Base-by-base conservation (phyloP, 2,329 filamentous ascomycete species). In the Diaporthe sp. region DNA sequence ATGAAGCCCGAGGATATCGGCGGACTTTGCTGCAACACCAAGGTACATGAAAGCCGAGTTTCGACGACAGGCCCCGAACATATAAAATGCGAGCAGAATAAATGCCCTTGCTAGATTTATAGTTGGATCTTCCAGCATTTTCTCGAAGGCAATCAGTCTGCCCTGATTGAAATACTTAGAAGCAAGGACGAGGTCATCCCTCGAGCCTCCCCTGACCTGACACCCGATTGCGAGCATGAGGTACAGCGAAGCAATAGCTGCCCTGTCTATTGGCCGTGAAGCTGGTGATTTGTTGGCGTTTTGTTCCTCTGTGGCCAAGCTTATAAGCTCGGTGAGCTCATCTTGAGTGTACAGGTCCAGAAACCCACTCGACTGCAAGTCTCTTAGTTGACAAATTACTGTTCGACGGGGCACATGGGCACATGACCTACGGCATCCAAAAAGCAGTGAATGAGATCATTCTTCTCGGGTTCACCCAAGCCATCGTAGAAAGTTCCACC, bases 31-130 rank as follows among this genome's bases (percentile, higher is more conserved):
- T 1, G 91, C 90, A 12, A 92, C 87, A 0, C 90, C 90, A 3
- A 92, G 80, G 73, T 92, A 92, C 88, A 92, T 91, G 72, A 91
- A 92, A 0, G 90, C 90, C 0, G 90, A 86, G 74, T 92, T 92
- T 12, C 90, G 84, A 44, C 89, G 88, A 71, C 90, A 92, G 5
- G 88, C 88, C 0, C 88, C 89, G 4, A 91, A 84, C 86, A 91
- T 89, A 77, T 90, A 92, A 77, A 91, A 90, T 0, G 89, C 86
- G 87, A 92, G 89, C 22, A 91, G 82, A 0, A 90, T 80, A 76
- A 90, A 92, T 0, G 84, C 82, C 22, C 88, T 83, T 6, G 90
- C 86, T 79, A 90, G 83, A 65, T 89, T 85, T 15, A 90, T 81
- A 51, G 87, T 90, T 0, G 89, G 89, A 74, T 90, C 87, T 77